Evolutionary conservation across 139 green algal species (phyloP).

Genomic region (Ulvella scutata): DNA sequence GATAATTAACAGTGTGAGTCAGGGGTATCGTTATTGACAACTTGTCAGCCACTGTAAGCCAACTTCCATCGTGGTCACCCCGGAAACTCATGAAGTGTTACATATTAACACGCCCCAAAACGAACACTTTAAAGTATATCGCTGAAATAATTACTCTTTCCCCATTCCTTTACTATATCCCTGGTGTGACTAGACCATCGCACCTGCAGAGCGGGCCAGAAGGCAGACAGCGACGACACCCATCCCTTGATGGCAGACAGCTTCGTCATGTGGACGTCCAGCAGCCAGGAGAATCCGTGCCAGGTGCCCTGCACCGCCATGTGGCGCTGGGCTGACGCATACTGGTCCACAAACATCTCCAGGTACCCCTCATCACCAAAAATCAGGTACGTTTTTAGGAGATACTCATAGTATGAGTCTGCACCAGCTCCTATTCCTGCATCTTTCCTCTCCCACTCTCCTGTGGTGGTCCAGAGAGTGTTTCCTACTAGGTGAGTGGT

Average conservation of each 20-base stretch:
- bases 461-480: slow-evolving; percentile 44
- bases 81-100: too few species aligned
- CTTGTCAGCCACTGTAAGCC: too few species aligned
- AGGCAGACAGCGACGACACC: slow-evolving; percentile 60
- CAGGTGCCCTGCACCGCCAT: slow-evolving; percentile 21
- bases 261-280: slow-evolving; percentile 60
- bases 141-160: too few species aligned
- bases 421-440: slow-evolving; percentile 57
- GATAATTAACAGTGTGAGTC: too few species aligned
- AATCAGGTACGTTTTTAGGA: slow-evolving; percentile 72
- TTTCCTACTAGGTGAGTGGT: slow-evolving; percentile 50
- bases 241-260: slow-evolving; percentile 40
- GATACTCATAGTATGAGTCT: slow-evolving; percentile 83
- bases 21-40: too few species aligned
- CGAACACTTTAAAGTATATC: too few species aligned
- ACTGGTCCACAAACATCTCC: slow-evolving; percentile 50
- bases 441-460: slow-evolving; percentile 45
- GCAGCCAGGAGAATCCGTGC: slow-evolving; percentile 20
- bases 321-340: slow-evolving; percentile 32
- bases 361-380: slow-evolving; percentile 59
- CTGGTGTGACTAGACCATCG: too few species aligned
- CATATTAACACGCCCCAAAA: too few species aligned
- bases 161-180: too few species aligned
- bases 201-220: slow-evolving; percentile 76
- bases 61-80: too few species aligned